Percentiles rank a stretch among this genome's conserved stretches.
Evolutionary conservation across 2,329 filamentous ascomycete genomes (phyloP).

Genomic region (Lomentospora prolificans): DNA sequence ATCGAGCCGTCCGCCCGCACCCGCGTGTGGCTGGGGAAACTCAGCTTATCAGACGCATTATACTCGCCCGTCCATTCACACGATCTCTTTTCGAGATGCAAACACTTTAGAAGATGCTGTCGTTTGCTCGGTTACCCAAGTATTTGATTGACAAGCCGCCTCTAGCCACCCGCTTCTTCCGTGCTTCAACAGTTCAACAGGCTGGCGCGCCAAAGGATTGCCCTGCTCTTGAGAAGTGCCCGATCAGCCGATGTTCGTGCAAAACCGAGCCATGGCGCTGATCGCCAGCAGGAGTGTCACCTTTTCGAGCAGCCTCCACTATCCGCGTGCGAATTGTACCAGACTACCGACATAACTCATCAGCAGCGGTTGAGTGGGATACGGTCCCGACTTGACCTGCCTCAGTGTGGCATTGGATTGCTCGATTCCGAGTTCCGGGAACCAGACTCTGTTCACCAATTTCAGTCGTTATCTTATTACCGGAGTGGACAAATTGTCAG

Average conservation of each 20-base stretch:
- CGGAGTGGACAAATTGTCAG: no score
- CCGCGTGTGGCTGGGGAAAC: neutral
- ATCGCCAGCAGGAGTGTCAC: neutral
- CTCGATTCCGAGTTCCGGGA: neutral
- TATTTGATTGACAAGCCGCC: no score
- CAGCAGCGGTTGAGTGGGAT: no score
- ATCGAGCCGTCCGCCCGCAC: neutral
- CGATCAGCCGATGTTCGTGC: neutral
- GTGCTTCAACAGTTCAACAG: neutral
- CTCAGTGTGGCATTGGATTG: no score
- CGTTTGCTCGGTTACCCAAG: neutral
- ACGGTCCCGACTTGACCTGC: no score
- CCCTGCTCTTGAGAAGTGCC: neutral
- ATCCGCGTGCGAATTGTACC: no score
- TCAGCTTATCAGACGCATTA: neutral
- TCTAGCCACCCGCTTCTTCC: neutral
- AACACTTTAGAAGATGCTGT: neutral
- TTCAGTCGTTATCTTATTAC: neutral
- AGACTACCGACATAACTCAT: no score
- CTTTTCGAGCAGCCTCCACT: neutral
- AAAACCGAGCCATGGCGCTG: neutral
- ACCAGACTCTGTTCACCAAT: neutral
- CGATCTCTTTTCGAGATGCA: neutral
- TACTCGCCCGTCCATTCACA: neutral
- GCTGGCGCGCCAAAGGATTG: no score